A percentile compares a stretch with the other conserved stretches of the same genome.
These are phyloP conservation scores for Amesomyces nigricolor DNA, from an alignment of 2,329 filamentous ascomycete species.

Conservation along the genomic window DNA sequence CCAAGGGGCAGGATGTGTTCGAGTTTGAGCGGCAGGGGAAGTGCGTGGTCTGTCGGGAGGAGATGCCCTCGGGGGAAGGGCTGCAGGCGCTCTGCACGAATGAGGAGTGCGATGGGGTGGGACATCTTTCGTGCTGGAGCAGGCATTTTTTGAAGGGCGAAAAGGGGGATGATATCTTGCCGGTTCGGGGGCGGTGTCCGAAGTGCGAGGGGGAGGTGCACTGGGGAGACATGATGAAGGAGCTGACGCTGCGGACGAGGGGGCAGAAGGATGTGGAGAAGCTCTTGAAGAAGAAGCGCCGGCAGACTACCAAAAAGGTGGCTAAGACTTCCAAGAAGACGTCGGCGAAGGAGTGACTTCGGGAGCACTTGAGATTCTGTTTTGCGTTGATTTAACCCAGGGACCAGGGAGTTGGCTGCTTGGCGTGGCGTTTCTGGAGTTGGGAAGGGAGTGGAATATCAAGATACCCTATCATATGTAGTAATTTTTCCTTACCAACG, in stretches of 20 bases:
- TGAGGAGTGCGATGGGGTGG: slow-evolving; percentile 48
- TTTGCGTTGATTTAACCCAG: neutral
- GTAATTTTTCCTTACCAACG: too few relatives aligned
- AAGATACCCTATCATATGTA: too few relatives aligned
- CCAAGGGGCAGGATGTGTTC: slow-evolving; percentile 50
- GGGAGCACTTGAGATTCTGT: neutral
- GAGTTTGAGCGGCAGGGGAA: slow-evolving; percentile 50
- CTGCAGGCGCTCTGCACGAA: slow-evolving; percentile 54
- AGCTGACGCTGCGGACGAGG: slow-evolving; percentile 67
- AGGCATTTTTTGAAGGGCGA: slow-evolving; percentile 41
- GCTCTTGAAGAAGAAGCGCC: slow-evolving; percentile 52
- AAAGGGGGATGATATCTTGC: slow-evolving; percentile 49
- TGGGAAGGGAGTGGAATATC: too few relatives aligned
- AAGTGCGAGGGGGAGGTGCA: slow-evolving; percentile 55
- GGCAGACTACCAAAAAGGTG: slow-evolving; percentile 17
- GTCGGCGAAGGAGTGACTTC: neutral
- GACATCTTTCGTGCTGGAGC: slow-evolving; percentile 57
- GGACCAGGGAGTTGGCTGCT: neutral
- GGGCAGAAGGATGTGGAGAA: slow-evolving; percentile 65
- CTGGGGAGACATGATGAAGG: slow-evolving; percentile 78
- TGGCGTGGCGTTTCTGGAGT: too few relatives aligned
- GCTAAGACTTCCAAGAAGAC: neutral
- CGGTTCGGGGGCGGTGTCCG: slow-evolving; percentile 65
- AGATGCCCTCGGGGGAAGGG: slow-evolving; percentile 43
- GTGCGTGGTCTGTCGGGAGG: slow-evolving; percentile 48